phyloP scores from a whole-genome alignment of 148 eudicot species.

The Rhododendron williamsianum region DNA sequence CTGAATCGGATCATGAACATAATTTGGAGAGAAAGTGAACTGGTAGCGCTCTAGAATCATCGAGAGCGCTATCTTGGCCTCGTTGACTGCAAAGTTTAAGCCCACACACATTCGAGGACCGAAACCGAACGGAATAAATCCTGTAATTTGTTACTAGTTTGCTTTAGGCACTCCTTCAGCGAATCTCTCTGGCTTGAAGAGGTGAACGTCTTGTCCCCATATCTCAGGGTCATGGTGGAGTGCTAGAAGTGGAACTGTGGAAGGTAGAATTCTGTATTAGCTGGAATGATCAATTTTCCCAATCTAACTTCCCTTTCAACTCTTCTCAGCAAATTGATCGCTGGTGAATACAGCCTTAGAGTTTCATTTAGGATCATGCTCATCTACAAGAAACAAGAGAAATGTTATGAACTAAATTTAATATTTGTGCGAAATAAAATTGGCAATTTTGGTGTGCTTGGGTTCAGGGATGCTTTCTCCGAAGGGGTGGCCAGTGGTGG shows the following conservation, averaged over 20 bases:
- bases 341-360: neutral
- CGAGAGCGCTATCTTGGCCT: neutral
- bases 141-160: neutral
- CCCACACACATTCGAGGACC: neutral
- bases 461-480: too few species aligned
- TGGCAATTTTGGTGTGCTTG: too few species aligned
- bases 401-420: neutral
- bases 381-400: neutral
- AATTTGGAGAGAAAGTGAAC: neutral
- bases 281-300: neutral
- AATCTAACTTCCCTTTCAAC: neutral
- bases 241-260: neutral
- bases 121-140: neutral
- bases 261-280: neutral
- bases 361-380: constrained; percentile 4
- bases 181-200: too few species aligned
- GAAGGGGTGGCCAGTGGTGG: too few species aligned
- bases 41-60: neutral
- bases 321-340: neutral
- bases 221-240: constrained; percentile 3
- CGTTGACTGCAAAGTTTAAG: neutral
- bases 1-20: neutral
- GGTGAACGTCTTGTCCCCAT: neutral
- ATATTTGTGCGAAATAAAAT: neutral
- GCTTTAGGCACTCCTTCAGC: constrained; percentile 7